phyloP scores from a whole-genome alignment of 306 rosid genomes.

The Acacia melanoxylon region DNA sequence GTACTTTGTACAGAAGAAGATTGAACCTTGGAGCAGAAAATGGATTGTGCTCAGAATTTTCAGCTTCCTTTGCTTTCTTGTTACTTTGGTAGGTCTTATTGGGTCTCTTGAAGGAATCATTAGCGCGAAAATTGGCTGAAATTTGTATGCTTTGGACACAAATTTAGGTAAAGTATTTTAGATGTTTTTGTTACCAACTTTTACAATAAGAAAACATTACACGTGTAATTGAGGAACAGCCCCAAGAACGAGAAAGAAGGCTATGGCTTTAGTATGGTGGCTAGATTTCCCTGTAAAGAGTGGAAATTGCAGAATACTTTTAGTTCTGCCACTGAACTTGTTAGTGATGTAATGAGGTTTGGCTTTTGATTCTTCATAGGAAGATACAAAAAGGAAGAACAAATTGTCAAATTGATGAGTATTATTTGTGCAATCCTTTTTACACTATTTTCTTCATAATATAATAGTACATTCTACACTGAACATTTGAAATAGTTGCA shows the following conservation, averaged over 20 bases:
- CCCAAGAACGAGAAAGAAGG: neutral
- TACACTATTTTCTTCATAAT: neutral
- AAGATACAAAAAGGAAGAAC: neutral
- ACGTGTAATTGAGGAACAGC: neutral
- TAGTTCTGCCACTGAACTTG: slow-evolving; percentile 14
- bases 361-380: neutral
- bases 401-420: neutral
- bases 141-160: neutral
- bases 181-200: neutral
- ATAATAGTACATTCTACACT: neutral
- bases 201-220: neutral
- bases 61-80: slow-evolving; percentile 71
- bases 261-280: neutral
- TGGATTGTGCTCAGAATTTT: slow-evolving; percentile 68
- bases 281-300: neutral
- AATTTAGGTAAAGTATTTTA: neutral
- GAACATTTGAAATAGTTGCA: neutral
- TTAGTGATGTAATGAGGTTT: neutral
- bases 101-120: slow-evolving; percentile 78
- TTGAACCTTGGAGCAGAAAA: slow-evolving; percentile 63
- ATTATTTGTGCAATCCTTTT: neutral
- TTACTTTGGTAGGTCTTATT: slow-evolving; percentile 51
- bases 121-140: slow-evolving; percentile 41
- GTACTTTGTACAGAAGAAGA: slow-evolving; percentile 74
- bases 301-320: neutral